Evolutionary conservation across 768 basidiomycete genomes (phyloP), one percentile per base, ranked within the genome.

Genomic region (Zangia roseola): DNA sequence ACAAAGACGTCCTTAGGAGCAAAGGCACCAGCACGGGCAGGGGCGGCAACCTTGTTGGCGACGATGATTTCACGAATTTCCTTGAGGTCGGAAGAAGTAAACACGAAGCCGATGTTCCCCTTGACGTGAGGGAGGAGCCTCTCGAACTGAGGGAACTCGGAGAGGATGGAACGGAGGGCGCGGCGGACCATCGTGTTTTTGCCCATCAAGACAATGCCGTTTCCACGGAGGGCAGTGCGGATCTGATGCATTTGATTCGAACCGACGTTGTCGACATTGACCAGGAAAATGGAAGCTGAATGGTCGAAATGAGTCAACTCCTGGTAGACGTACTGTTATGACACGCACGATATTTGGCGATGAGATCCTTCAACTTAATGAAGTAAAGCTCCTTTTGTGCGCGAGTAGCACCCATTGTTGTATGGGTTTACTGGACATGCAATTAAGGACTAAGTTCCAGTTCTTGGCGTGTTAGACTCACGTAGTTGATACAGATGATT

Each of bases 111-210:
- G 62, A 99, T 90, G 83, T 99, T 99, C 61, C 95, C 97, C 71
- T 78, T 91, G 75, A 99, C 79, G 79, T 90, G 83, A 57, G 94
- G 95, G 52, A 99, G 87, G 72, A 99, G 88, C 65, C 84, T 88
- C 78, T 99, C 97, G 77, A 87, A 94, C 68, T 94, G 87, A 45
- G 95, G 97, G 78, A 75, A 79, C 62, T 98, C 97, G 58, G 80
- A 53, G 66, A 97, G 84, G 74, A 97, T 84, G 64, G 86, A 79
- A 56, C 97, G 93, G 55, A 99, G 82, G 53, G 94, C 97, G 63
- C 97, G 92, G 77, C 97, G 91, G 64, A 99, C 94, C 95, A 98
- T 97, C 69, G 97, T 99, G 86, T 99, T 99, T 79, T 99, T 99
- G 69, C 97, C 97, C 97, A 99, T 99, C 63, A 99, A 74, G 58